These are phyloP conservation scores for Tylopilus felleus DNA, from an alignment of 768 basidiomycete genomes.

Conservation along the genomic window DNA sequence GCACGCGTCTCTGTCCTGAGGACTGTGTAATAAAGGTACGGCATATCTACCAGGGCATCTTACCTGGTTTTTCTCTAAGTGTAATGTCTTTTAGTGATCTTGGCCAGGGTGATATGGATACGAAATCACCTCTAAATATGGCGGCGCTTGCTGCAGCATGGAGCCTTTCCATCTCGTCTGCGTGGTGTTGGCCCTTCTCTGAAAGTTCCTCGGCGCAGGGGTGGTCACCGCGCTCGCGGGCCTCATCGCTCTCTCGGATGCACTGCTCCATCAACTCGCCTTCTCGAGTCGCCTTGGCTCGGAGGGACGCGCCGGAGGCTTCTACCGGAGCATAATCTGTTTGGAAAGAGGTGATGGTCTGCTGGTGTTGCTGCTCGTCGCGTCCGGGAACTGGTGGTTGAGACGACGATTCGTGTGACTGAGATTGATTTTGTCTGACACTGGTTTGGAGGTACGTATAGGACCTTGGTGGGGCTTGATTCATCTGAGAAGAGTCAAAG, in stretches of 20 bases:
- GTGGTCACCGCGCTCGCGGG: constrained; percentile 69
- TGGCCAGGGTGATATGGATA: constrained; percentile 11
- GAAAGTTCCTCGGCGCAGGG: constrained; percentile 78
- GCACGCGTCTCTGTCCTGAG: constrained; percentile 56
- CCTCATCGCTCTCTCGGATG: constrained; percentile 66
- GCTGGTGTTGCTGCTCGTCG: constrained; percentile 8
- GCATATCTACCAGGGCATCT: background rate
- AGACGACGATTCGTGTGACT: background rate
- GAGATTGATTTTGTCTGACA: too few relatives aligned
- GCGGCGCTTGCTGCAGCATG: too few relatives aligned
- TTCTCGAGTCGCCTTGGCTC: constrained; percentile 71
- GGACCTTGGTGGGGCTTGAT: too few relatives aligned
- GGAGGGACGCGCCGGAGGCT: constrained; percentile 43
- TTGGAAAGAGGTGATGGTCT: background rate
- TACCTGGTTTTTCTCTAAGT: constrained; percentile 73
- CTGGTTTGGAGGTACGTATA: too few relatives aligned
- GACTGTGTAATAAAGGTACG: constrained; percentile 1
- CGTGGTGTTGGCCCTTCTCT: constrained; percentile 73
- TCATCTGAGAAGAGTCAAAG: too few relatives aligned
- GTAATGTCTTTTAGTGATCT: background rate
- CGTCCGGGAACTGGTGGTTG: background rate
- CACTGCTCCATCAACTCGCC: constrained; percentile 70
- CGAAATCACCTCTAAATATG: constrained; percentile 61
- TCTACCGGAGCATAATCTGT: background rate
- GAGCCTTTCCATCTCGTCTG: constrained; percentile 66